Evolutionary conservation across 2,329 filamentous ascomycete genomes (phyloP), one percentile per base, ranked within the genome.

Genomic region (Talaromyces funiculosus): DNA sequence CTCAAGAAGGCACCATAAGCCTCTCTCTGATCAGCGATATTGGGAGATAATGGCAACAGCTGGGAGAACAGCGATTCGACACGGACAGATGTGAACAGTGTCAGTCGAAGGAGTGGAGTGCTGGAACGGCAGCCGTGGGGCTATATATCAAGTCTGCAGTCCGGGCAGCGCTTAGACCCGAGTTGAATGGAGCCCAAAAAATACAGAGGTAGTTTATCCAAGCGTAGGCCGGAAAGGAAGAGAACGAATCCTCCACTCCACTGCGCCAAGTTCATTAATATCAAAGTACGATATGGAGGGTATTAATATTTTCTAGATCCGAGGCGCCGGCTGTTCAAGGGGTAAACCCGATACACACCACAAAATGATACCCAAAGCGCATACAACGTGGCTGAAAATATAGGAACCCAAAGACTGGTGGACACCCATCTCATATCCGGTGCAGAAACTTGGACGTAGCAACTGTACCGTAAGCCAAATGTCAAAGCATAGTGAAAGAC

Each of bases 21-120:
- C 16, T 16, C 12, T 12, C 10, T 1, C 0, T 55, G 16, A 24
- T 29, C 18, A 55, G 51, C 18, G 47, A 60, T 24, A 14, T 60
- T 22, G 51, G 51, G n/a, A 31, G 58, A 60, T 60, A 8, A 55
- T 60, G 40, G 58, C 55, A 22, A 60, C 51, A 60, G 18, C 58
- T 60, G 8, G 40, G 58, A 12, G n/a, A 40, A 10, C 51, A 60
- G 35, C 33, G 53, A 16, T 29, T 55, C 16, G 40, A 51, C 10
- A 29, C 18, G 4, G n/a, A 54, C n/a, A 31, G 31, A 31, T 60
- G 51, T 10, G 24, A 6, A 8, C 3, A 14, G 3, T 56, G 51
- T 38, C 58, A 49, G n/a, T 20, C 0, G 29, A 37, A 12, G 40
- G n/a, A 2, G 7, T 26, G 3, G 51, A 60, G 51, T 55, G 58